Evolutionary conservation across 495 filamentous ascomycete species (phyloP).

Genomic region (Thozetella sp.): DNA sequence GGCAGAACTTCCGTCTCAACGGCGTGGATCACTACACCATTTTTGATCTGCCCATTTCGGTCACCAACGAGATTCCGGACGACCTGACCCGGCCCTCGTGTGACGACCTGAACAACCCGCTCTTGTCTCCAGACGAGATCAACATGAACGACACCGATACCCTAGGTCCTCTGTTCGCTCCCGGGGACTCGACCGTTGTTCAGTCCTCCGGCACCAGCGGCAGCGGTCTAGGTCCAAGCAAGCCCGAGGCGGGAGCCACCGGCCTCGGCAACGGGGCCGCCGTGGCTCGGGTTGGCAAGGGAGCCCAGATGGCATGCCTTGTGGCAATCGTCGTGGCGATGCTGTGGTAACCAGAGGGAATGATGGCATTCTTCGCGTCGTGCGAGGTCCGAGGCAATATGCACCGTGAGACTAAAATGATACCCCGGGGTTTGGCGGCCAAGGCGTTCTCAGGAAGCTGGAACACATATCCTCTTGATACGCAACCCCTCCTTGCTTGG

Average conservation of each 20-base stretch:
- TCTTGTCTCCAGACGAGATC: conserved; percentile 40
- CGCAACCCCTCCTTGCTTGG: no score
- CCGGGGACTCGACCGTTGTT: conserved; percentile 39
- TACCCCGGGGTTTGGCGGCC: not conserved
- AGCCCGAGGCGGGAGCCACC: conserved; percentile 17
- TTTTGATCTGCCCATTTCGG: conserved; percentile 65
- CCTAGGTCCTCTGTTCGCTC: conserved; percentile 44
- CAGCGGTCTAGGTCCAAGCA: conserved; percentile 28
- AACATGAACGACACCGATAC: conserved; percentile 28
- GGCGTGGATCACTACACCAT: conserved; percentile 66
- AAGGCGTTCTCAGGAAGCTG: no score
- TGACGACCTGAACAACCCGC: conserved; percentile 42
- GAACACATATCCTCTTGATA: no score
- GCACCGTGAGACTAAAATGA: not conserved
- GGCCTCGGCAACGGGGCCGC: conserved; percentile 31
- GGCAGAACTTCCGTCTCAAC: conserved; percentile 67
- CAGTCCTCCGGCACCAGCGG: conserved; percentile 19
- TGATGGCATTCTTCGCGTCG: not conserved
- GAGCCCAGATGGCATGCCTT: conserved; percentile 8
- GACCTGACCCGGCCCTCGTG: conserved; percentile 40
- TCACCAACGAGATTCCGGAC: conserved; percentile 62
- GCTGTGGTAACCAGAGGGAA: conserved; percentile 4
- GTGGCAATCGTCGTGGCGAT: conserved; percentile 14
- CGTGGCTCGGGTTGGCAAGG: conserved; percentile 10
- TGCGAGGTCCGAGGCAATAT: not conserved